These are phyloP conservation scores for Chlamydomonas incerta DNA, from an alignment of 139 green algal species.

Conservation along the genomic window DNA sequence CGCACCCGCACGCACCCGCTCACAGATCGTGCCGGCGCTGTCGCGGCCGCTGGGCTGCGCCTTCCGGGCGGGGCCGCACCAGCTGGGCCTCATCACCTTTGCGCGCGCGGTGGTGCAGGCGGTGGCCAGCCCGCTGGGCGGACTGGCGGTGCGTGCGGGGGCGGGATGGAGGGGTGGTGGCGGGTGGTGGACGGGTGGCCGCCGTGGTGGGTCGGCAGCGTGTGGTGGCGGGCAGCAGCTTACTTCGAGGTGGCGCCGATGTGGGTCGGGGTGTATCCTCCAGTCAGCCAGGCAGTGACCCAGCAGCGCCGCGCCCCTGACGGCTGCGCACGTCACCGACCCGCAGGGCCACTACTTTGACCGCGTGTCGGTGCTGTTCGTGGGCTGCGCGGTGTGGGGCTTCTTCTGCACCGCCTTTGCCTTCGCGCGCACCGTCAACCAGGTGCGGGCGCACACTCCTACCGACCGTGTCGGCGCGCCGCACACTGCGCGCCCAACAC, in stretches of 20 bases:
- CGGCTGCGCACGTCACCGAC: too few species aligned
- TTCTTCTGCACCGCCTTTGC: constrained; percentile 77
- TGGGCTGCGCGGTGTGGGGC: constrained; percentile 81
- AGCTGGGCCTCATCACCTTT: constrained; percentile 45
- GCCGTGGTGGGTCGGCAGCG: too few species aligned
- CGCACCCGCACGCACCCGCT: not conserved
- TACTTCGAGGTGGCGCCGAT: too few species aligned
- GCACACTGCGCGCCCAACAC: too few species aligned
- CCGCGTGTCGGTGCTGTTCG: constrained; percentile 66
- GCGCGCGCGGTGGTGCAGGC: constrained; percentile 43
- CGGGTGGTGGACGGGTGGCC: not conserved
- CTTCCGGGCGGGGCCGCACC: constrained; percentile 20
- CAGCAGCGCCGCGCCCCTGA: too few species aligned
- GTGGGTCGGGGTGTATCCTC: too few species aligned
- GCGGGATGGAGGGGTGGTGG: not conserved
- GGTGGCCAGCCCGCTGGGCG: constrained; percentile 30
- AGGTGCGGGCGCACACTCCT: constrained; percentile 40
- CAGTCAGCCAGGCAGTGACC: too few species aligned
- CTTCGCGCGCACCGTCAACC: constrained; percentile 61
- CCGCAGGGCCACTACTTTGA: constrained; percentile 49
- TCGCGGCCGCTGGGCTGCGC: constrained; percentile 34
- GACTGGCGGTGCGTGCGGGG: constrained; percentile 31
- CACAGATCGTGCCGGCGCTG: not conserved
- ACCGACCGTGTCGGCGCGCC: too few species aligned
- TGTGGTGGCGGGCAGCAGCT: too few species aligned